phyloP scores from a whole-genome alignment of 495 filamentous ascomycete genomes.

The Daldinia grandis region DNA sequence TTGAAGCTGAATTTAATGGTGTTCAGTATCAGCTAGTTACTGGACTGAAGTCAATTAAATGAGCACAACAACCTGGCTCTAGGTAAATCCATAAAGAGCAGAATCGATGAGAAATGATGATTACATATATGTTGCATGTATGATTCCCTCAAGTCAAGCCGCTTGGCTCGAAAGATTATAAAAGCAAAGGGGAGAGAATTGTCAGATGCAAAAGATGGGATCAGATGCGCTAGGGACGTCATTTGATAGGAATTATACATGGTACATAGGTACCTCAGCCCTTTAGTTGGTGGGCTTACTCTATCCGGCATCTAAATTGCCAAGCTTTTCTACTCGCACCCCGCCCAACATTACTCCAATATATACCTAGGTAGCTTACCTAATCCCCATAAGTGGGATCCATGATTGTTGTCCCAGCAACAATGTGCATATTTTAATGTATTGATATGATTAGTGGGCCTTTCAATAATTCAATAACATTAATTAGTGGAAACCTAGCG shows the following conservation, averaged over 20 bases:
- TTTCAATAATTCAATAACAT: not conserved
- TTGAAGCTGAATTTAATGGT: conserved; percentile 1
- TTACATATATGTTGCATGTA: not conserved
- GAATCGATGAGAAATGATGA: not conserved
- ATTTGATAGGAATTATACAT: conserved; percentile 27
- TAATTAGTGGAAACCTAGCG: conserved; percentile 9
- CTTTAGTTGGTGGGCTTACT: not conserved
- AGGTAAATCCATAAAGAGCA: conserved; percentile 34
- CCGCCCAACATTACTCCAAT: not conserved
- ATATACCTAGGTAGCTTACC: not conserved
- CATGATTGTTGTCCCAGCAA: conserved; percentile 23
- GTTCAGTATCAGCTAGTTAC: not conserved
- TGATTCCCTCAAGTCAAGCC: not conserved
- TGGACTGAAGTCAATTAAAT: conserved; percentile 3
- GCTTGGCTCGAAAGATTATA: not conserved
- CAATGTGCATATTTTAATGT: conserved; percentile 12
- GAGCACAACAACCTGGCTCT: conserved; percentile 8
- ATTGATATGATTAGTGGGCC: conserved; percentile 36
- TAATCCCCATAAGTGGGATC: not conserved
- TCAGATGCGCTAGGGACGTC: conserved; percentile 38
- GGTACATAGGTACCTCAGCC: conserved; percentile 8
- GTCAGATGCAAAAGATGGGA: conserved; percentile 20
- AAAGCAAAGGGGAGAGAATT: conserved; percentile 1
- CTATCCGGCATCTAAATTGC: not conserved
- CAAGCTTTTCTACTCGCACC: not conserved